Evolutionary conservation across 805 yeast genomes (phyloP).

Genomic region (Naumovozyma dairenensis): DNA sequence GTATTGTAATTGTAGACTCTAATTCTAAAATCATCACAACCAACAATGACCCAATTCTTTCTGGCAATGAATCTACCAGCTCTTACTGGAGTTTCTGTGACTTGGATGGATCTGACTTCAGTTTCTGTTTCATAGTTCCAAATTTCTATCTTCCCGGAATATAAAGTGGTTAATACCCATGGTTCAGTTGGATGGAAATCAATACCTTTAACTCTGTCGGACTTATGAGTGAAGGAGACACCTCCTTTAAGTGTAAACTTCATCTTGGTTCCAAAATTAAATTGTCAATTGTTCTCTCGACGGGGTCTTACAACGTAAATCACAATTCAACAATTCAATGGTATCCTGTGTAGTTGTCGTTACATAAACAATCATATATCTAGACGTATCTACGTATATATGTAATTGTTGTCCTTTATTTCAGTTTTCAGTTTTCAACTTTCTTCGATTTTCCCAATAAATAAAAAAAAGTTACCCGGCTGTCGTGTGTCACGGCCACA

Average conservation of each 20-base stretch:
- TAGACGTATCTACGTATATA: too few species aligned
- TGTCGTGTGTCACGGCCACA: too few species aligned
- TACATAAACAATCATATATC: too few species aligned
- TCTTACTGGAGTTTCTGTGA: conserved; percentile 92
- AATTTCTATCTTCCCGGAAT: conserved; percentile 75
- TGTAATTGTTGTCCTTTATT: too few species aligned
- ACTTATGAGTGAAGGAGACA: conserved; percentile 79
- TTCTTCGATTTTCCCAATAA: too few species aligned
- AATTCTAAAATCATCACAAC: conserved; percentile 90
- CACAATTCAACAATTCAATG: too few species aligned
- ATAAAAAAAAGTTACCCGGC: too few species aligned
- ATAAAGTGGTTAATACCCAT: conserved; percentile 87
- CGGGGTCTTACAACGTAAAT: too few species aligned
- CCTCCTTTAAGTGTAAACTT: conserved; percentile 45
- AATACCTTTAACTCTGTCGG: conserved; percentile 95
- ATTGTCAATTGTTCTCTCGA: not conserved
- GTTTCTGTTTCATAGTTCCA: conserved; percentile 85
- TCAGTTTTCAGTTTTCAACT: too few species aligned
- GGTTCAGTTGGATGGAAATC: conserved; percentile 98
- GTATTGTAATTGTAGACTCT: conserved; percentile 93
- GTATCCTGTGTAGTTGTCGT: too few species aligned
- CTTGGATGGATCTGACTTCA: conserved; percentile 81
- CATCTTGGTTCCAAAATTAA: not conserved
- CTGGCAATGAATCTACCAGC: conserved; percentile 92
- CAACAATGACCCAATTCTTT: conserved; percentile 94